Percentiles rank a stretch among this genome's conserved stretches.
Conservation (phyloP, 1,139 yeast genomes). For the Sugiyamaella japonica region DNA sequence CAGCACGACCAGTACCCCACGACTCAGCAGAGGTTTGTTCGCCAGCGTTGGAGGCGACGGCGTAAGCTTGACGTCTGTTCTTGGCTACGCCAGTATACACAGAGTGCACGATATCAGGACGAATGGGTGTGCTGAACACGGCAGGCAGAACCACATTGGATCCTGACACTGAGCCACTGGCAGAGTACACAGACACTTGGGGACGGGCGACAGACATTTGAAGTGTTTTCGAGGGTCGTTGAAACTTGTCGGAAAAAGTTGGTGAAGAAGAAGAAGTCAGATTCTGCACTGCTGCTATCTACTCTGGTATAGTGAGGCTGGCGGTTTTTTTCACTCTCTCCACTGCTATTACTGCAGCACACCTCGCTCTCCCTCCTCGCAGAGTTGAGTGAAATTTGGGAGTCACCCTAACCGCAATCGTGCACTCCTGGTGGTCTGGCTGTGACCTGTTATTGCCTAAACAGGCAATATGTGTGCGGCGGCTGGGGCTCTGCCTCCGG, state of each 20-base stretch:
- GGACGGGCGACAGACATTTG: conserved; percentile 79
- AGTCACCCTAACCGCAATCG: not conserved
- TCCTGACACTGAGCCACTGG: conserved; percentile 83
- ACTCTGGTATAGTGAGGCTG: not conserved
- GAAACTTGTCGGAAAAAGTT: conserved; percentile 15
- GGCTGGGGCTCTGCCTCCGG: not conserved
- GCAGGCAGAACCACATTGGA: conserved; percentile 93
- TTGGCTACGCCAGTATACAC: conserved; percentile 98
- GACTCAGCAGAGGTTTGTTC: conserved; percentile 99
- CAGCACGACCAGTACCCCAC: conserved; percentile 99
- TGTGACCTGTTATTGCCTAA: not conserved
- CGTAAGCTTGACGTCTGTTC: conserved; percentile 99
- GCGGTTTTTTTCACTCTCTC: not conserved
- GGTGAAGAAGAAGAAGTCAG: not conserved
- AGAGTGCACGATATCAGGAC: conserved; percentile 99
- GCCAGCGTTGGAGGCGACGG: conserved; percentile 99
- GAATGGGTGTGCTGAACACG: conserved; percentile 99
- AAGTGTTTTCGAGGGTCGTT: conserved; percentile 8
- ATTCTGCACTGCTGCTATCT: not conserved
- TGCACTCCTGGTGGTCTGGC: not conserved
- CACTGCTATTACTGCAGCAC: not conserved
- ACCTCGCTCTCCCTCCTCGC: not conserved
- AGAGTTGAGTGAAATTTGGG: not conserved
- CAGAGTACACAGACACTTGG: conserved; percentile 92
- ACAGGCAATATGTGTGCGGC: not conserved